A percentile compares a stretch with the other conserved stretches of the same genome.
phyloP scores from a whole-genome alignment of 345 rosid species.

The Citrus sinensis region DNA sequence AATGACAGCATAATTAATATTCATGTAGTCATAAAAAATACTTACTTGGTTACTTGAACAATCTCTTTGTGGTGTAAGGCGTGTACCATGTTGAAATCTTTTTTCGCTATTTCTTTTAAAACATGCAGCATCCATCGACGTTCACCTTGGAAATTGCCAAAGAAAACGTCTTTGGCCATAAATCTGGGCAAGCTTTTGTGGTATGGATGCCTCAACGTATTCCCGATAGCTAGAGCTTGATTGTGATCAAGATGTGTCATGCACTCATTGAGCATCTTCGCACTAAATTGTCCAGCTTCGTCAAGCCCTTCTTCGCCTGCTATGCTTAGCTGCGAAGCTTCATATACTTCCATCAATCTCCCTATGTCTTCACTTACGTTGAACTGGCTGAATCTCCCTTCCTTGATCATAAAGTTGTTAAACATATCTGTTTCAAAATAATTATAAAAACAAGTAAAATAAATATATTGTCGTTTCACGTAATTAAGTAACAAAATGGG shows the following conservation, averaged over 20 bases:
- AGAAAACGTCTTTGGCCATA: slow-evolving; percentile 23
- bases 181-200: slow-evolving; percentile 45
- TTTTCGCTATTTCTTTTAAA: not conserved
- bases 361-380: slow-evolving; percentile 18
- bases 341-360: slow-evolving; percentile 40
- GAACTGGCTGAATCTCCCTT: slow-evolving; percentile 18
- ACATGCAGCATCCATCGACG: slow-evolving; percentile 11
- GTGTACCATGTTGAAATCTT: not conserved
- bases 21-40: not conserved
- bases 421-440: slow-evolving; percentile 30
- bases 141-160: slow-evolving; percentile 1
- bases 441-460: not conserved
- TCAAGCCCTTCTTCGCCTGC: slow-evolving; percentile 48
- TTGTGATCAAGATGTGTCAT: not conserved
- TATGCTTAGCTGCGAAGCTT: slow-evolving; percentile 54
- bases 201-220: slow-evolving; percentile 32
- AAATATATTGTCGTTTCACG: too few species aligned
- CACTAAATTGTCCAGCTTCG: slow-evolving; percentile 25
- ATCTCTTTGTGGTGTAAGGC: slow-evolving; percentile 24
- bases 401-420: slow-evolving; percentile 18
- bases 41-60: slow-evolving; percentile 31
- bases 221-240: slow-evolving; percentile 18
- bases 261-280: slow-evolving; percentile 22
- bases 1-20: not conserved
- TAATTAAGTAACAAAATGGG: too few species aligned